These are phyloP conservation scores for Dioscorea dumetorum DNA, from an alignment of 106 monocot genomes.

Conservation along the genomic window DNA sequence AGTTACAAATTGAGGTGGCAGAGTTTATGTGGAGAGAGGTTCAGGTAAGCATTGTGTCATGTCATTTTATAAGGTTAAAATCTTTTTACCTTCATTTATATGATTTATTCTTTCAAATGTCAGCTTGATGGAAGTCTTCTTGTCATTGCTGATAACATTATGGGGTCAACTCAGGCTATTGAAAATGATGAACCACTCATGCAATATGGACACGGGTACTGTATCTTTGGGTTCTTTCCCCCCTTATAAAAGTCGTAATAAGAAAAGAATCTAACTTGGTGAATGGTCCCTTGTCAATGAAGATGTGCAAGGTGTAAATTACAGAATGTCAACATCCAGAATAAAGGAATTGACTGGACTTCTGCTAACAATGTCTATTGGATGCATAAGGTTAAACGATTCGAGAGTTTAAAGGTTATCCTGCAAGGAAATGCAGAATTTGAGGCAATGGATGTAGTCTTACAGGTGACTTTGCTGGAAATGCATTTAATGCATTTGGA, in stretches of 20 bases:
- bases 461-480: slow-evolving; percentile 35
- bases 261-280: too few species aligned
- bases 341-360: slow-evolving; percentile 80
- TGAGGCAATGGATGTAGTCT: slow-evolving; percentile 66
- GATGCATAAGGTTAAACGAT: slow-evolving; percentile 81
- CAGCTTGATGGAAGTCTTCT: slow-evolving; percentile 91
- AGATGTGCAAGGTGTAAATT: slow-evolving; percentile 89
- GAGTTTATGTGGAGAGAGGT: slow-evolving; percentile 92
- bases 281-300: background rate
- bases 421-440: slow-evolving; percentile 95
- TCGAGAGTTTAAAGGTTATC: slow-evolving; percentile 59
- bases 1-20: slow-evolving; percentile 90
- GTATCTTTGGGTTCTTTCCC: background rate
- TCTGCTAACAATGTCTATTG: slow-evolving; percentile 76
- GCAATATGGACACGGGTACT: slow-evolving; percentile 76
- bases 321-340: slow-evolving; percentile 63
- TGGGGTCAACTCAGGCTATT: slow-evolving; percentile 51
- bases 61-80: background rate
- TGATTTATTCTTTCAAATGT: slow-evolving; percentile 8
- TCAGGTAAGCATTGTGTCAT: slow-evolving; percentile 35
- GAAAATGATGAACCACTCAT: slow-evolving; percentile 53
- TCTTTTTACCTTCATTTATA: background rate
- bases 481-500: background rate
- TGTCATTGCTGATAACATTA: slow-evolving; percentile 72
- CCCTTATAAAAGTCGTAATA: too few species aligned